phyloP scores from a whole-genome alignment of 306 rosid genomes.

The Fragaria vesca region DNA sequence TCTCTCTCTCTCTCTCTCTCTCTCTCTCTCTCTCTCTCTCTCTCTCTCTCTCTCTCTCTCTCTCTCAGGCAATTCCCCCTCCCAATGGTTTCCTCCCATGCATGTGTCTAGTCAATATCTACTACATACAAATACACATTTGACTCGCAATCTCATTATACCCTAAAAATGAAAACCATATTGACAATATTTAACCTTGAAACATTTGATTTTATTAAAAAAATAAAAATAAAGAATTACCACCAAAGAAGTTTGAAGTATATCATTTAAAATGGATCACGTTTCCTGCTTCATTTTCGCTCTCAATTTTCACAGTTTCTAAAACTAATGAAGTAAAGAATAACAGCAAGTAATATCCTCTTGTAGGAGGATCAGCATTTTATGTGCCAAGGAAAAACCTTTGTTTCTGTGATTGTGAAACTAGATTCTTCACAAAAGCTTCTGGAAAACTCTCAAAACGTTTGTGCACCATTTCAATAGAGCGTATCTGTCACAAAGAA shows the following conservation, averaged over 20 bases:
- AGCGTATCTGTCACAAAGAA: conserved; percentile 69
- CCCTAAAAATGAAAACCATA: neutral
- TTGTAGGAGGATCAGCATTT: neutral
- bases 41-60: no score
- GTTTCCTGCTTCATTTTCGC: neutral
- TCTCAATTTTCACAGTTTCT: neutral
- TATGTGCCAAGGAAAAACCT: conserved; percentile 39
- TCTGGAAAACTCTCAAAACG: conserved; percentile 97
- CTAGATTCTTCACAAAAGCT: conserved; percentile 75
- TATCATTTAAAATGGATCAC: neutral
- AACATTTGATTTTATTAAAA: neutral
- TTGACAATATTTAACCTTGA: neutral
- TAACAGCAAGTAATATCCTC: neutral
- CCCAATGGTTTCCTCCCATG: no score
- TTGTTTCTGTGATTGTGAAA: conserved; percentile 53
- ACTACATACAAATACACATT: neutral
- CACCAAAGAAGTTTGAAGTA: neutral
- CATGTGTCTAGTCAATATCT: neutral
- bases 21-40: no score
- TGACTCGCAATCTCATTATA: neutral
- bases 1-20: no score
- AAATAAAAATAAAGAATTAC: neutral
- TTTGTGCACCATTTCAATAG: conserved; percentile 94
- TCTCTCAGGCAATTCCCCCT: no score
- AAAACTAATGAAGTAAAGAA: neutral